A percentile compares a stretch with the other conserved stretches of the same genome.
phyloP scores from a whole-genome alignment of 257 asterid species.

The Craterostigma plantagineum region DNA sequence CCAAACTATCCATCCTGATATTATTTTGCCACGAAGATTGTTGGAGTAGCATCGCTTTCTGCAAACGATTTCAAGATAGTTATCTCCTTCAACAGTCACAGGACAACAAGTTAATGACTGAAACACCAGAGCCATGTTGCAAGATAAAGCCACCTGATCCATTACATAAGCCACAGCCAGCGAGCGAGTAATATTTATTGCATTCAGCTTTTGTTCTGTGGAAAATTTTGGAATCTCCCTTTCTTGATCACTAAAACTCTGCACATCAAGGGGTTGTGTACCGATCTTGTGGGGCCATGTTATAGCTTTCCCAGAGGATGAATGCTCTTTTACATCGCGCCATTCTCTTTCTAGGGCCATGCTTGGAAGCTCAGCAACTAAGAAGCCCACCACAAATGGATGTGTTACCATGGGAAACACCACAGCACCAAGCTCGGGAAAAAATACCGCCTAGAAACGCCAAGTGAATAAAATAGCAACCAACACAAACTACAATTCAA shows the following conservation, averaged over 20 bases:
- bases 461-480: too few relatives aligned
- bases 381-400: slow-evolving; percentile 90
- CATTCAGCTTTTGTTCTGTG: slow-evolving; percentile 54
- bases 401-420: slow-evolving; percentile 87
- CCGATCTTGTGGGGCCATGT: slow-evolving; percentile 20
- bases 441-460: slow-evolving; percentile 50
- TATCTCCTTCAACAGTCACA: slow-evolving; percentile 4
- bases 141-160: slow-evolving; percentile 60
- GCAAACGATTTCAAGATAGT: slow-evolving; percentile 16
- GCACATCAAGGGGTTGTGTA: slow-evolving; percentile 26
- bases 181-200: slow-evolving; percentile 59
- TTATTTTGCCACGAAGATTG: slow-evolving; percentile 94
- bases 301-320: slow-evolving; percentile 25
- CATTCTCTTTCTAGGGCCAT: slow-evolving; percentile 23
- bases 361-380: slow-evolving; percentile 77
- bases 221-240: slow-evolving; percentile 28
- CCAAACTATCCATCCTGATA: slow-evolving; percentile 80
- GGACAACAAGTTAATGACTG: neutral
- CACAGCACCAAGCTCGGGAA: slow-evolving; percentile 71
- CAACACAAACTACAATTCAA: neutral
- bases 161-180: slow-evolving; percentile 84
- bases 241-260: slow-evolving; percentile 21
- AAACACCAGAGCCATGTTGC: neutral
- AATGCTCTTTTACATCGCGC: slow-evolving; percentile 18
- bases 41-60: slow-evolving; percentile 83